phyloP scores from a whole-genome alignment of 1,139 yeast genomes.

The Debaryomycetaceae sp. region DNA sequence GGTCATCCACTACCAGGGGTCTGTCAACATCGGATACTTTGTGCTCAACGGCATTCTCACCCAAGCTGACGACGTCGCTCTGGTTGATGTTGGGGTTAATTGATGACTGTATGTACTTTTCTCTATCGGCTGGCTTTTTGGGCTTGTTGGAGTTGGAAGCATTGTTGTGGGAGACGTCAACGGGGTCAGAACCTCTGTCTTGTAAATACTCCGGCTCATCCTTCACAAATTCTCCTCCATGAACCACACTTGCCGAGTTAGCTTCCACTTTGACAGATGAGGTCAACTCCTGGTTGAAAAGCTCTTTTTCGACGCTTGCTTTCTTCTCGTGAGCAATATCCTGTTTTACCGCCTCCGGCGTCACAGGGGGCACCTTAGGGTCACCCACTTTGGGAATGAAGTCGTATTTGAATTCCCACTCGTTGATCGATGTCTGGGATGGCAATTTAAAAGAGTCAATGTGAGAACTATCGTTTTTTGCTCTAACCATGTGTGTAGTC shows the following conservation, averaged over 20 bases:
- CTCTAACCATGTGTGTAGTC: slow-evolving; percentile 9
- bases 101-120: slow-evolving; percentile 42
- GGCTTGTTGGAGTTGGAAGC: slow-evolving; percentile 9
- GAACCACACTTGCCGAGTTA: slow-evolving; percentile 39
- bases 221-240: slow-evolving; percentile 42
- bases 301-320: slow-evolving; percentile 40
- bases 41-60: slow-evolving; percentile 38
- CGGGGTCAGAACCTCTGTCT: slow-evolving; percentile 32
- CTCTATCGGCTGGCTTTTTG: slow-evolving; percentile 37
- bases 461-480: slow-evolving; percentile 45
- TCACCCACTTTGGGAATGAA: slow-evolving; percentile 42
- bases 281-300: slow-evolving; percentile 34
- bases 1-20: slow-evolving; percentile 37
- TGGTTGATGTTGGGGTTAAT: slow-evolving; percentile 42
- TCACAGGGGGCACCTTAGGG: slow-evolving; percentile 52
- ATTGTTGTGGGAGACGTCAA: slow-evolving; percentile 12
- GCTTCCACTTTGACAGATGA: slow-evolving; percentile 46
- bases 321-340: slow-evolving; percentile 44
- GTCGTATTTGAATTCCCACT: slow-evolving; percentile 53
- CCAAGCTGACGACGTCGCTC: slow-evolving; percentile 35
- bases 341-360: slow-evolving; percentile 49
- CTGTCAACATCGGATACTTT: slow-evolving; percentile 27
- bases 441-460: slow-evolving; percentile 46
- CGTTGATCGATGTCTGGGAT: slow-evolving; percentile 46
- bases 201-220: slow-evolving; percentile 40